Conservation (phyloP, 2,329 filamentous ascomycete species). For the Alternaria metachromatica region DNA sequence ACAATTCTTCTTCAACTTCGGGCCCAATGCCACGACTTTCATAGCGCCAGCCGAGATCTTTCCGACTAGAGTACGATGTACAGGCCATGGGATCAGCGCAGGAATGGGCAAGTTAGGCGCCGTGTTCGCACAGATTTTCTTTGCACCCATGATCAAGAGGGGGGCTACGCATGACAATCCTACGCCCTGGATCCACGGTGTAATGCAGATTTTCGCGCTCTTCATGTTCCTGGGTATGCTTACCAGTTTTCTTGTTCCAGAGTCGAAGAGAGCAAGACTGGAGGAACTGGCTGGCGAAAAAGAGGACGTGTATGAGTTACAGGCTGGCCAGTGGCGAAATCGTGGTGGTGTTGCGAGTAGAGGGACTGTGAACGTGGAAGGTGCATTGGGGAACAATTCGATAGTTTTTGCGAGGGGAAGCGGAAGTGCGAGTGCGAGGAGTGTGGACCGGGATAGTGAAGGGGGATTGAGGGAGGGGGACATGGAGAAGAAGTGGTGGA, state of each 20-base stretch:
- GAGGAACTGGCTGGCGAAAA: constrained; percentile 73
- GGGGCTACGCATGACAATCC: constrained; percentile 60
- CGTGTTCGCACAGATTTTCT: constrained; percentile 58
- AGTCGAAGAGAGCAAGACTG: constrained; percentile 76
- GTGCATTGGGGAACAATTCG: neutral
- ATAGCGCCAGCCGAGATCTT: constrained; percentile 61
- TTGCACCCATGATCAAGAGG: constrained; percentile 59
- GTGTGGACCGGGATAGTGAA: constrained; percentile 15
- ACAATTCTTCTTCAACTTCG: constrained; percentile 63
- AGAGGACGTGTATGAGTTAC: constrained; percentile 51
- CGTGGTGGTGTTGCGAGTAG: constrained; percentile 11
- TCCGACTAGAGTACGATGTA: constrained; percentile 57
- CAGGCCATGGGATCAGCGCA: constrained; percentile 58
- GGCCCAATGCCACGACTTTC: constrained; percentile 60
- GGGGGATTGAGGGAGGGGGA: constrained; percentile 13
- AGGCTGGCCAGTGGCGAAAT: constrained; percentile 55
- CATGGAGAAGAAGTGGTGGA: constrained; percentile 32
- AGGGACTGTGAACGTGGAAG: neutral
- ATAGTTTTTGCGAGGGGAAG: constrained; percentile 14
- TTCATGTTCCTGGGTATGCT: constrained; percentile 79
- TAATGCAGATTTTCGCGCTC: constrained; percentile 79
- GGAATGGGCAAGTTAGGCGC: constrained; percentile 58
- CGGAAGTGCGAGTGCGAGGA: constrained; percentile 20
- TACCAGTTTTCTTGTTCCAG: constrained; percentile 74
- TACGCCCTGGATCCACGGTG: constrained; percentile 71